Base-by-base conservation (phyloP, 2,329 filamentous ascomycete genomes). In the Alternaria longipes region DNA sequence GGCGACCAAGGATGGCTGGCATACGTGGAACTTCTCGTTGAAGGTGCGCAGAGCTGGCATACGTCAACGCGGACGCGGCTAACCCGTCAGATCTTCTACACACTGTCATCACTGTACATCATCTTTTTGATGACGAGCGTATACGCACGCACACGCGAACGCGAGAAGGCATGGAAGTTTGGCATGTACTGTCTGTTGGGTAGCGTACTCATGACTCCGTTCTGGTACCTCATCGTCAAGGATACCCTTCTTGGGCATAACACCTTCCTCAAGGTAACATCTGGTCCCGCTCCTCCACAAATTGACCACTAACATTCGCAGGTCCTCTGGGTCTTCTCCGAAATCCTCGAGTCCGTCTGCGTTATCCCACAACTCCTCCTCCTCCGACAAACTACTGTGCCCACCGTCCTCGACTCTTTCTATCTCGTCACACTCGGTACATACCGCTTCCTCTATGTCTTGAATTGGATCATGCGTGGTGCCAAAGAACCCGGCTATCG, bases 351-450 rank as follows among this genome's bases (percentile, higher is more conserved):
- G 81, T 94, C 93, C 34, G 88, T 96, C 62, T 95, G 91, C 78
- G 88, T 97, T 34, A 88, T 98, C 20, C 94, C 94, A 0, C 94
- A 98, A 78, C 89, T 98, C 1, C 87, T 97, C 6, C 89, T 97
- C 44, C 88, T 98, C 14, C 91, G 94, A 61, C 93, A 97, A 79
- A 97, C 94, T n/a, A 93, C 90, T 26, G 93, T 97, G 0, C 94
- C 94, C 0, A 98, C 94, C 50, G 94, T 97, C 47, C 94, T 98
- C 80, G 92, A 97, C 78, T 97, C 92, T n/a, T 97, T 91, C 81
- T 98, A 98, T 80, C 91, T 98, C 56, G 84, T 95, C 51, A 89
- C 93, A 0, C 87, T 97, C 1, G 94, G 94, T 36, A 90, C 90
- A 12, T 98, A 97, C 81, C 91, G 94, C 59, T 91, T 85, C 50